Evolutionary conservation across 192 early-diverging fungal species (phyloP).

Genomic region (Backusella liffmaniae): DNA sequence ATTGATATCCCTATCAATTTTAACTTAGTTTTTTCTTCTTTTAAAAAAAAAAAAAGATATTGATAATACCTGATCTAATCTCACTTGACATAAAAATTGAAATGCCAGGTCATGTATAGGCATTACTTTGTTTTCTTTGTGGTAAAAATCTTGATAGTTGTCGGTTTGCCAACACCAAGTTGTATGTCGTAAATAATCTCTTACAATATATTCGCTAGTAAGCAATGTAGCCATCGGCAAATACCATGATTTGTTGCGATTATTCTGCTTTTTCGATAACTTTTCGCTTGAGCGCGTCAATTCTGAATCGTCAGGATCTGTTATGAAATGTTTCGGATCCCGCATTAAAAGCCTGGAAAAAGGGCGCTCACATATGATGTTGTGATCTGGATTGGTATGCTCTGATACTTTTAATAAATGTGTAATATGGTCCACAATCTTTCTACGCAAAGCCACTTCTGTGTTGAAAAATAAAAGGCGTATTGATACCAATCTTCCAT

Average conservation of each 20-base stretch:
- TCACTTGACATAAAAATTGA: slow-evolving; percentile 52
- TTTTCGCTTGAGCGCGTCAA: neutral
- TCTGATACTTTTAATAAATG: slow-evolving; percentile 1
- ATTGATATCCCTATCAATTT: slow-evolving; percentile 30
- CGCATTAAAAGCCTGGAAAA: slow-evolving; percentile 46
- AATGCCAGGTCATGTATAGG: slow-evolving; percentile 56
- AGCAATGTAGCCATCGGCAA: slow-evolving; percentile 24
- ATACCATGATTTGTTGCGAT: slow-evolving; percentile 28
- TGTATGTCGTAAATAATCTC: slow-evolving; percentile 48
- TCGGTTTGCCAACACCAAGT: slow-evolving; percentile 47
- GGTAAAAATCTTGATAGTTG: slow-evolving; percentile 28
- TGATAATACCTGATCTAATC: slow-evolving; percentile 40
- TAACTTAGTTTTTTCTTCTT: neutral
- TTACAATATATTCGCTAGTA: slow-evolving; percentile 40
- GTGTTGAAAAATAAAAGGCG: slow-evolving; percentile 33
- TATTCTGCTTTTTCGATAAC: neutral
- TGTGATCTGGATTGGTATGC: neutral
- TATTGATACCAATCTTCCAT: slow-evolving; percentile 29
- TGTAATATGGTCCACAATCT: neutral
- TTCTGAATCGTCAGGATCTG: neutral
- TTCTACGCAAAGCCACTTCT: neutral
- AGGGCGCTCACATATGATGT: slow-evolving; percentile 40
- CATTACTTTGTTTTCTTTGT: slow-evolving; percentile 37
- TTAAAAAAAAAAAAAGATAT: neutral
- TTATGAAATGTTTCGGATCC: slow-evolving; percentile 33